A percentile compares a stretch with the other conserved stretches of the same genome.
These are phyloP conservation scores for Sugiyamaella smithiae DNA, from an alignment of 805 yeast genomes.

Conservation along the genomic window DNA sequence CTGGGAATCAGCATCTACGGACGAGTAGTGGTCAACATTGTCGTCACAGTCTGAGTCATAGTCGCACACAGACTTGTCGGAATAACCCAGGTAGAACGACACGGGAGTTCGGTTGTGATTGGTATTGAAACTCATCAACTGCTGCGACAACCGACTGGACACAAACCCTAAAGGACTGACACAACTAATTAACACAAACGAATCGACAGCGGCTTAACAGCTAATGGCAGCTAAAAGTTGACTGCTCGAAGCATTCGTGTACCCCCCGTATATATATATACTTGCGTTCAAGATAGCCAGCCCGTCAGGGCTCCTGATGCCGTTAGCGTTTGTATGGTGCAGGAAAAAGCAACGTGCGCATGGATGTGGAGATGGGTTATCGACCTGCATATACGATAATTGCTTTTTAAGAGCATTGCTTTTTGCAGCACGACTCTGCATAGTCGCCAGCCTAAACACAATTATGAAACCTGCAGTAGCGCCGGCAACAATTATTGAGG, in stretches of 20 bases:
- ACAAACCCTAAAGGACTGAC: background rate
- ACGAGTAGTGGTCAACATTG: no score
- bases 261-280: background rate
- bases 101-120: background rate
- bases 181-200: background rate
- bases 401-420: background rate
- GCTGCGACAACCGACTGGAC: background rate
- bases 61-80: background rate
- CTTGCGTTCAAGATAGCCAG: background rate
- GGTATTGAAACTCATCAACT: background rate
- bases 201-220: background rate
- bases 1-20: no score
- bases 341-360: conserved; percentile 1
- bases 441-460: background rate
- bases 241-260: no score
- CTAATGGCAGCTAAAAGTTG: background rate
- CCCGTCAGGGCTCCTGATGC: background rate
- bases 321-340: background rate
- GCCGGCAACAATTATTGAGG: background rate
- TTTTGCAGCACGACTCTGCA: background rate
- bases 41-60: background rate
- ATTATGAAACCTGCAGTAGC: background rate
- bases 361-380: conserved; percentile 7
- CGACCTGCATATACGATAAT: background rate
- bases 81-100: background rate